Base-by-base conservation (phyloP, 2,329 filamentous ascomycete genomes). In the Xylaria sp. region DNA sequence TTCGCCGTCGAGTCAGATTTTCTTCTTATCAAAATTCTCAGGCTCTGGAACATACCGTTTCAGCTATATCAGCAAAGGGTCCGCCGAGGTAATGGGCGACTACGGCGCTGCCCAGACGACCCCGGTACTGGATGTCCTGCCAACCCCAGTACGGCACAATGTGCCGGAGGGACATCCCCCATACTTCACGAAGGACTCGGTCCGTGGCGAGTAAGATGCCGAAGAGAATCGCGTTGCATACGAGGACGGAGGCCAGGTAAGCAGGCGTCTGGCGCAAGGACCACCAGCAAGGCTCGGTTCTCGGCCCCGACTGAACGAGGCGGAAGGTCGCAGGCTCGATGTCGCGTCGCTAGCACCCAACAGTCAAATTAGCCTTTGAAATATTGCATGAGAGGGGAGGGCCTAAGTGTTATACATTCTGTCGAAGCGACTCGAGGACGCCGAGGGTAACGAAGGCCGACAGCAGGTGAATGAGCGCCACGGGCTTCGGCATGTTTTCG, bases 141-240 rank as follows among this genome's bases (percentile, higher is more conserved):
- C 59, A 62, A 46, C 46, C 59, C 59, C 59, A 62, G 59, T 62
- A 62, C 46, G 59, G 59, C 46, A 62, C 59, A n/a, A 62, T 62
- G n/a, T 52, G 34, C 59, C 8, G 59, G 59, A 62, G 48, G 34
- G 59, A 62, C 32, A 62, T 62, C 7, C 48, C 46, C 28, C 59
- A 48, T 34, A 41, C 20, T 39, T 52, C 12, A 32, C 32, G 48
- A 62, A 62, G 46, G 32, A 52, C 48, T 23, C 34, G 46, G 20
- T 62, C 59, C 32, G 46, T 41, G 34, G 46, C 59, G 48, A 62
- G 48, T n/a, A 62, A 52, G 59, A 62, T 41, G 32, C 32, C 32
- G n/a, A 62, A 51, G 59, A 62, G 59, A 41, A 62, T 62, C 20
- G 20, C 46, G n/a, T 62, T 32, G 59, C 48, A 62, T 46, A 62